These are phyloP conservation scores for Penicillium mononematosum DNA, from an alignment of 495 filamentous ascomycete genomes.

Conservation along the genomic window DNA sequence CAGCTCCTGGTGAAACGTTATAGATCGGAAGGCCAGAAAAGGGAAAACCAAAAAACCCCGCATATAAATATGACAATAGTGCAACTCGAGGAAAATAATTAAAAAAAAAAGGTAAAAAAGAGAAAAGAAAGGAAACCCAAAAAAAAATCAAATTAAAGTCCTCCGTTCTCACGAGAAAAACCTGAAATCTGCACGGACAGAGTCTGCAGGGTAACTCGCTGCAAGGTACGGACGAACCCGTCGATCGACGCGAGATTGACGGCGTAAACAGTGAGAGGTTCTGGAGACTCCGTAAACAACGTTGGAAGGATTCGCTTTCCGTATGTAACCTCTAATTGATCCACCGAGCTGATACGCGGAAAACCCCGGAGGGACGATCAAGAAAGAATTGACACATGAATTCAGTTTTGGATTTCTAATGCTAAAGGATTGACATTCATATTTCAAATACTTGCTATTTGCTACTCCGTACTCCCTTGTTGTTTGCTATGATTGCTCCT, in stretches of 20 bases:
- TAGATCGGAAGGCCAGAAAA: neutral
- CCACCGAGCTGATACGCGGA: conserved; percentile 5
- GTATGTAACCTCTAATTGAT: neutral
- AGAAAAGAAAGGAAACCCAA: neutral
- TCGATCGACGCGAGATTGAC: conserved; percentile 22
- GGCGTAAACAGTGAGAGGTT: neutral
- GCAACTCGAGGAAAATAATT: neutral
- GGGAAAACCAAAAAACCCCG: neutral
- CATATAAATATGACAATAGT: neutral
- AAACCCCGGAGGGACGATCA: conserved; percentile 2
- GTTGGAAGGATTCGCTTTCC: neutral
- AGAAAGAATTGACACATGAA: neutral
- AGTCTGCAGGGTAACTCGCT: conserved; percentile 30
- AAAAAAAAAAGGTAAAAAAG: neutral
- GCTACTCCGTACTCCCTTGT: too few relatives aligned
- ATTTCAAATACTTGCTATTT: neutral
- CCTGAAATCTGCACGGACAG: conserved; percentile 24
- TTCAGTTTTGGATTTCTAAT: neutral
- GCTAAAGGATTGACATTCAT: neutral
- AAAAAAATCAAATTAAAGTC: neutral
- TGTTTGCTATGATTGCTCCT: neutral
- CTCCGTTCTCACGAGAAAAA: neutral
- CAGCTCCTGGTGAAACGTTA: conserved; percentile 18
- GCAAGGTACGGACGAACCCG: conserved; percentile 37
- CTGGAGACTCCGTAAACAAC: neutral